phyloP scores from a whole-genome alignment of 352 stramenopile species.

The Phytophthora chlamydospora region DNA sequence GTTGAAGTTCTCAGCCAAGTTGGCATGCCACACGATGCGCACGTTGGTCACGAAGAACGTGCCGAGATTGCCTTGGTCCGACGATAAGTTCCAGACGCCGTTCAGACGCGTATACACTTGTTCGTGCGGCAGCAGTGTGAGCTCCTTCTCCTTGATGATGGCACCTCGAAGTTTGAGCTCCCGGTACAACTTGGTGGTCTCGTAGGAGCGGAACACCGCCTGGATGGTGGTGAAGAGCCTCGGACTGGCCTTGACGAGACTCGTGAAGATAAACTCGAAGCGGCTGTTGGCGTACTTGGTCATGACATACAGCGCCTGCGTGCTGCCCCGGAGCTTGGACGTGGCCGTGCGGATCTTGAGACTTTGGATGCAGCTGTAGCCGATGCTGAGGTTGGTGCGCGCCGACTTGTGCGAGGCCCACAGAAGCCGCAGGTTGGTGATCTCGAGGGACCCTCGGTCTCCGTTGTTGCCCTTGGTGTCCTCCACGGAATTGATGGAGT shows the following conservation, averaged over 20 bases:
- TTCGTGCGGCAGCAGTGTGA: constrained; percentile 89
- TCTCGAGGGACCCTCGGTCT: constrained; percentile 85
- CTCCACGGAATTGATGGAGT: constrained; percentile 94
- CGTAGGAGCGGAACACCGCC: constrained; percentile 92
- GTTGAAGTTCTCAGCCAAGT: constrained; percentile 95
- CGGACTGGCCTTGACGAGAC: constrained; percentile 90
- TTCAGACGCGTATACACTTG: constrained; percentile 89
- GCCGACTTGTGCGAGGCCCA: constrained; percentile 91
- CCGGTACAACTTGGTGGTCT: constrained; percentile 93
- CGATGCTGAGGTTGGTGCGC: constrained; percentile 88
- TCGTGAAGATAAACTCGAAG: constrained; percentile 96
- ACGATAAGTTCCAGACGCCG: constrained; percentile 93
- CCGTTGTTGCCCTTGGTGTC: constrained; percentile 96
- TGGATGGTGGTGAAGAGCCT: constrained; percentile 94
- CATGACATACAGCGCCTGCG: constrained; percentile 93
- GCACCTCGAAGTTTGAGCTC: constrained; percentile 93
- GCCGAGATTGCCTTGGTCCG: constrained; percentile 93
- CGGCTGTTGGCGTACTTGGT: constrained; percentile 86
- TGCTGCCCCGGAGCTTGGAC: constrained; percentile 90
- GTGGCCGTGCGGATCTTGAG: constrained; percentile 91
- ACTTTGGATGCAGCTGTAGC: constrained; percentile 83
- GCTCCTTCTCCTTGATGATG: constrained; percentile 91
- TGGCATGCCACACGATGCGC: constrained; percentile 93
- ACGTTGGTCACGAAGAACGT: constrained; percentile 95
- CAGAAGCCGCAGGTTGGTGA: constrained; percentile 93